Evolutionary conservation across 768 basidiomycete species (phyloP), one percentile per base, ranked within the genome.

Genomic region (Lactarius psammicola): DNA sequence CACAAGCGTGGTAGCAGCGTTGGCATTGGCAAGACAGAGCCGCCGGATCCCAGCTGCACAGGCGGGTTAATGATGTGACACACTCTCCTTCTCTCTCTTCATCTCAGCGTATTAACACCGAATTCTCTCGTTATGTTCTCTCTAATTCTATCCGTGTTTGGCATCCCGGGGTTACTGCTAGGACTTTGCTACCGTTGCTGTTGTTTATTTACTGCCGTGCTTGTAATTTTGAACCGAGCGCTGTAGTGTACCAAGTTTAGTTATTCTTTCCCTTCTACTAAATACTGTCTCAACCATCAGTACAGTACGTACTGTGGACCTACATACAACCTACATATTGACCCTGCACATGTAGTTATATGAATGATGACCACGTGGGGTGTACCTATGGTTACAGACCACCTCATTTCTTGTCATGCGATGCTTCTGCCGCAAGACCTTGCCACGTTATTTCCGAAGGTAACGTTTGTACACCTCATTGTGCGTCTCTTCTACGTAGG

Each of bases 401-500:
- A 56, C 28, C 3, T 18, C 33, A 36, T 2, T 31, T 28, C 15
- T 23, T 54, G n/a, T n/a, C n/a, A n/a, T n/a, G n/a, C 7, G n/a
- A 10, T 20, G 10, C 36, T 38, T 15, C 36, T n/a, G 11, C n/a
- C 4, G 26, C 18, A 38, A 6, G 30, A n/a, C 33, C 26, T 46
- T 30, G 1, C 42, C 6, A 6, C n/a, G 9, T 78, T 68, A 81
- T 46, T 76, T 77, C 69, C 77, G 75, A 63, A 93, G 78, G 78
- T 88, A 93, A 71, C 87, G 81, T 72, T 83, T 87, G 76, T 93
- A 97, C 6, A 95, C 86, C 30, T 84, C 80, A 72, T 97, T 98
- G 51, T 90, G 76, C 30, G 96, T 98, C 77, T 98, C 95, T 74
- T 99, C 97, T 15, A 94, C 90, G 75, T 87, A 97, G 0, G 85